phyloP scores from a whole-genome alignment of 495 filamentous ascomycete genomes.

The Penicillium dipodomyicola region DNA sequence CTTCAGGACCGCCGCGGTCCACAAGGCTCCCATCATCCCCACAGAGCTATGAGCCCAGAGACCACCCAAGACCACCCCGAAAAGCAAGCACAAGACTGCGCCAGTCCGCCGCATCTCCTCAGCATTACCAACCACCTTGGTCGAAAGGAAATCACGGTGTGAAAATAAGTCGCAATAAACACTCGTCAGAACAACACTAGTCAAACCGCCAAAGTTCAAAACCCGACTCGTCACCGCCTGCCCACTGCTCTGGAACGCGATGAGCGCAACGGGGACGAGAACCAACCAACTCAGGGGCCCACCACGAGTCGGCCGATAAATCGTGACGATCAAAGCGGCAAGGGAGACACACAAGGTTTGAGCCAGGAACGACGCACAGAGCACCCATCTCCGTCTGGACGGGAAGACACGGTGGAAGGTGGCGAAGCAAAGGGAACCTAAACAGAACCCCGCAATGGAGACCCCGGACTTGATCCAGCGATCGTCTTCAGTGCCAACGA shows the following conservation, averaged over 20 bases:
- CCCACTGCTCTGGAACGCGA: constrained; percentile 69
- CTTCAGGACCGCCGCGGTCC: constrained; percentile 59
- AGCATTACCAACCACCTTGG: constrained; percentile 38
- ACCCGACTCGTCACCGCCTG: constrained; percentile 68
- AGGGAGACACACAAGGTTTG: constrained; percentile 53
- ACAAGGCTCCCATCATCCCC: constrained; percentile 62
- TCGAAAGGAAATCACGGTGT: constrained; percentile 53
- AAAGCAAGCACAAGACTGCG: constrained; percentile 56
- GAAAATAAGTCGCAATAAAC: constrained; percentile 71
- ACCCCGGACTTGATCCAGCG: constrained; percentile 63
- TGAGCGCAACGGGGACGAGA: constrained; percentile 57
- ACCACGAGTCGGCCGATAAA: constrained; percentile 31
- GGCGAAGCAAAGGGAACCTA: constrained; percentile 64
- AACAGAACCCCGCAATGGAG: constrained; percentile 64
- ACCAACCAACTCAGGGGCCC: constrained; percentile 55
- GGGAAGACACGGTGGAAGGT: constrained; percentile 58
- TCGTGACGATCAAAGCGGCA: constrained; percentile 60
- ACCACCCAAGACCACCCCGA: constrained; percentile 61
- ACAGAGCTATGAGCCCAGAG: constrained; percentile 52
- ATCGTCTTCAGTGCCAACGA: constrained; percentile 45
- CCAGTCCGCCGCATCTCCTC: constrained; percentile 58
- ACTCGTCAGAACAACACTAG: constrained; percentile 69
- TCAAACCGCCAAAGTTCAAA: constrained; percentile 58
- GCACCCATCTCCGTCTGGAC: constrained; percentile 56
- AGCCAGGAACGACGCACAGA: constrained; percentile 57